These are phyloP conservation scores for Heterobasidion occidentale DNA, from an alignment of 1,284 basidiomycete genomes.

Conservation along the genomic window DNA sequence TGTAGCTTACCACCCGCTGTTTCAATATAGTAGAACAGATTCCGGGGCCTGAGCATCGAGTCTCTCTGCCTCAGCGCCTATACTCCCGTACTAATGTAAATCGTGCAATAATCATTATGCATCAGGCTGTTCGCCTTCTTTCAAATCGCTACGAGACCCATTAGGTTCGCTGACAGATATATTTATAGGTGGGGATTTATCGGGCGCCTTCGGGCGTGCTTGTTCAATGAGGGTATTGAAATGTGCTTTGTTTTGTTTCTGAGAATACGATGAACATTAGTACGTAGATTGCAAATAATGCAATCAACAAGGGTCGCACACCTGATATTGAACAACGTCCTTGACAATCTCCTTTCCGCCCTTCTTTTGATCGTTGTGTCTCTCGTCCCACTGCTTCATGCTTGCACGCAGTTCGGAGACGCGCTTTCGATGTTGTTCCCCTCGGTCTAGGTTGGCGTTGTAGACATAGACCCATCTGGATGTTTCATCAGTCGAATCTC, in stretches of 20 bases:
- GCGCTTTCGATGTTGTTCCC: conserved; percentile 36
- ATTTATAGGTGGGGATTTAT: neutral
- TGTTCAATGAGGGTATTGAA: neutral
- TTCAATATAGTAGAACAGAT: too few species aligned
- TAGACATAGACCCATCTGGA: conserved; percentile 61
- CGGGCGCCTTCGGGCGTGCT: neutral
- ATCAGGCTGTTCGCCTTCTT: too few species aligned
- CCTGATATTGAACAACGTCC: conserved; percentile 40
- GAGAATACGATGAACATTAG: neutral
- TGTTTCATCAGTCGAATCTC: neutral
- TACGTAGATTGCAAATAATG: neutral
- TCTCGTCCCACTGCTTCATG: conserved; percentile 45
- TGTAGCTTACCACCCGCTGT: too few species aligned
- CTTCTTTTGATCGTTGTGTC: conserved; percentile 20
- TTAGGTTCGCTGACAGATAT: neutral
- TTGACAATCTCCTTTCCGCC: conserved; percentile 36
- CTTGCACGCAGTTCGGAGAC: conserved; percentile 40
- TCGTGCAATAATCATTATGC: too few species aligned
- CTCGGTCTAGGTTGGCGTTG: conserved; percentile 65
- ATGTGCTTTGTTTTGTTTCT: neutral
- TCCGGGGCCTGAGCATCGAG: too few species aligned
- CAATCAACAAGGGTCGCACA: conserved; percentile 18
- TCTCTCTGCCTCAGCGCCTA: too few species aligned
- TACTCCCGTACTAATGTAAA: too few species aligned
- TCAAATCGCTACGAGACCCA: neutral